phyloP scores from a whole-genome alignment of 2,329 filamentous ascomycete genomes.

The Chaetomiaceae sp. region DNA sequence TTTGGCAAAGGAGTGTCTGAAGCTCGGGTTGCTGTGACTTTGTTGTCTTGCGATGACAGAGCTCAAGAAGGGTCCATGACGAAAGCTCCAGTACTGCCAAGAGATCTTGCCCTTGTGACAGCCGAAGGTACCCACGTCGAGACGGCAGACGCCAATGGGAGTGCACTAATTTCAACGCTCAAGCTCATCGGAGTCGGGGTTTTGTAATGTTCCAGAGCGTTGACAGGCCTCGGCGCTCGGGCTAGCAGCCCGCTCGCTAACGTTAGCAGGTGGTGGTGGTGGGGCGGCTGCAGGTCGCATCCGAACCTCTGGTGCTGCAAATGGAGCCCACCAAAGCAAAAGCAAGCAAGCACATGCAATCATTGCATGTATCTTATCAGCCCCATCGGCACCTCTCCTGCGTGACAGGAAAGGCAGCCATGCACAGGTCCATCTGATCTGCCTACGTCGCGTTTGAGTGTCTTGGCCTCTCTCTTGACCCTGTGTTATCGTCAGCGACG shows the following conservation, averaged over 20 bases:
- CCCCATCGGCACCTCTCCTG: neutral
- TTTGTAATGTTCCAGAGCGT: neutral
- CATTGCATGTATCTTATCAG: neutral
- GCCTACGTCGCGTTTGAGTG: neutral
- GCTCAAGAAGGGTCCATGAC: neutral
- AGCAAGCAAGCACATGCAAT: neutral
- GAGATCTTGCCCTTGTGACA: neutral
- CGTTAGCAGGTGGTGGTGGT: neutral
- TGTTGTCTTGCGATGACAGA: neutral
- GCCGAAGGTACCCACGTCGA: conserved; percentile 3
- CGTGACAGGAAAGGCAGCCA: neutral
- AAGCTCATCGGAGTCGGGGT: neutral
- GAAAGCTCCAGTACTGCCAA: neutral
- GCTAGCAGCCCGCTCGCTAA: too few species aligned
- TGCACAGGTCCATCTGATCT: conserved; percentile 10
- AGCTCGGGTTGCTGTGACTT: neutral
- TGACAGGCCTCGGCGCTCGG: neutral
- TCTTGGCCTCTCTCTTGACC: neutral
- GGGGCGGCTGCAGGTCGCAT: neutral
- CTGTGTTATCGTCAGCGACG: neutral
- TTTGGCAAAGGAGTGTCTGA: neutral
- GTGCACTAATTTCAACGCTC: neutral
- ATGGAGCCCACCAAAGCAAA: neutral
- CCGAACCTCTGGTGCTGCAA: neutral
- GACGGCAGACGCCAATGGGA: neutral